Percentiles rank a stretch among this genome's conserved stretches.
phyloP scores from a whole-genome alignment of 192 early-diverging fungal genomes.

The Dissophora ornata region DNA sequence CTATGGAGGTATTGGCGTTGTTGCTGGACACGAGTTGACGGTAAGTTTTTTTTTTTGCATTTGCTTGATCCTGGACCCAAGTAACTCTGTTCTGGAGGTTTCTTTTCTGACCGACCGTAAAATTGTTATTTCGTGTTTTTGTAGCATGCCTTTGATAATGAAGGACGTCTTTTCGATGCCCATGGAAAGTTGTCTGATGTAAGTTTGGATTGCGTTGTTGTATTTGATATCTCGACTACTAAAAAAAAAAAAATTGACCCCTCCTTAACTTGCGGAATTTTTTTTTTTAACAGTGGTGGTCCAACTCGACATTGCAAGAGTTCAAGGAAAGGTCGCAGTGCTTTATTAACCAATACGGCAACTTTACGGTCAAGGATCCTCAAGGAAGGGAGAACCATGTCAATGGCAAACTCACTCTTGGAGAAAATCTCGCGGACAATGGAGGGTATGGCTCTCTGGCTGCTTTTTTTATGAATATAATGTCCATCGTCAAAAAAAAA shows the following conservation, averaged over 20 bases:
- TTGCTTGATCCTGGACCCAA: neutral
- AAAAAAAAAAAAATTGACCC: conserved; percentile 7
- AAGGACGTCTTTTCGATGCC: conserved; percentile 66
- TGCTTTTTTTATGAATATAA: too few species aligned
- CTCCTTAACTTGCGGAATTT: too few species aligned
- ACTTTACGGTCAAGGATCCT: conserved; percentile 58
- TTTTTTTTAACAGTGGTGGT: conserved; percentile 71
- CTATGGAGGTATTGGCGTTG: conserved; percentile 74
- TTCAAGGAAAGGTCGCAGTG: conserved; percentile 69
- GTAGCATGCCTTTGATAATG: conserved; percentile 76
- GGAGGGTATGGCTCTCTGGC: conserved; percentile 65
- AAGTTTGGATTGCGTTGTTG: conserved; percentile 4
- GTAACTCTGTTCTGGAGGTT: too few species aligned
- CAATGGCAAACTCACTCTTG: conserved; percentile 68
- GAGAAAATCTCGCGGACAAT: conserved; percentile 79
- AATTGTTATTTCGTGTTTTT: neutral
- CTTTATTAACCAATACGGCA: conserved; percentile 74
- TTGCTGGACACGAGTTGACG: conserved; percentile 82
- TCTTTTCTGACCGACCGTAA: neutral
- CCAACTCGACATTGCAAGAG: conserved; percentile 63
- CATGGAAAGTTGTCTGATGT: conserved; percentile 59
- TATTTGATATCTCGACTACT: too few species aligned
- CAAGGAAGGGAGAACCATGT: conserved; percentile 55
- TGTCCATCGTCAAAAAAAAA: too few species aligned
- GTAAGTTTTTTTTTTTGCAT: conserved; percentile 30